These are phyloP conservation scores for Cryptococcus sp. DNA, from an alignment of 1,284 basidiomycete species.

Conservation along the genomic window DNA sequence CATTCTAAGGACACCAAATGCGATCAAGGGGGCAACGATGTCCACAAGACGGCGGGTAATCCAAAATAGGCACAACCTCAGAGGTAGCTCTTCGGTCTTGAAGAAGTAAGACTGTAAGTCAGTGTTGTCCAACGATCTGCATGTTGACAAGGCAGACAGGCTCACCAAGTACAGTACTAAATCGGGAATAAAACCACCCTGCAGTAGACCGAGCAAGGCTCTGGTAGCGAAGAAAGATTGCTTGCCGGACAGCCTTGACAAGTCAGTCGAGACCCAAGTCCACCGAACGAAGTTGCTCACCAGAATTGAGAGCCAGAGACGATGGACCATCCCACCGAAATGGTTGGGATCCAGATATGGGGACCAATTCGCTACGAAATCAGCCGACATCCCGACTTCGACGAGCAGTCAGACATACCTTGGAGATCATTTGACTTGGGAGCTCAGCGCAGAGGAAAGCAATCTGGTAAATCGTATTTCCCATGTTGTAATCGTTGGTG, in stretches of 20 bases:
- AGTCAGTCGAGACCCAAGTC: neutral
- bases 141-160: neutral
- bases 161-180: conserved; percentile 43
- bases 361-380: conserved; percentile 44
- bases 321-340: conserved; percentile 44
- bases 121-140: conserved; percentile 1
- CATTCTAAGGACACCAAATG: conserved; percentile 40
- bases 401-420: conserved; percentile 3
- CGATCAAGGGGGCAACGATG: conserved; percentile 37
- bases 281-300: neutral
- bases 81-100: conserved; percentile 35
- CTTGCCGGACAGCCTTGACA: conserved; percentile 17
- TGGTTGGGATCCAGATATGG: conserved; percentile 45
- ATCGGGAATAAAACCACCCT: conserved; percentile 49
- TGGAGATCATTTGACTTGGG: conserved; percentile 32
- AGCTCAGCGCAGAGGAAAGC: conserved; percentile 44
- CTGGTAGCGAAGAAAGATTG: conserved; percentile 39
- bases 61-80: conserved; percentile 47
- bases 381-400: neutral
- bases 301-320: conserved; percentile 31
- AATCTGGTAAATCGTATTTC: conserved; percentile 36
- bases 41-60: conserved; percentile 21
- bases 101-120: conserved; percentile 12
- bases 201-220: conserved; percentile 41
- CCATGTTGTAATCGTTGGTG: conserved; percentile 30